Evolutionary conservation across 345 rosid genomes (phyloP), one percentile per base, ranked within the genome.

Genomic region (Murraya koenigii): DNA sequence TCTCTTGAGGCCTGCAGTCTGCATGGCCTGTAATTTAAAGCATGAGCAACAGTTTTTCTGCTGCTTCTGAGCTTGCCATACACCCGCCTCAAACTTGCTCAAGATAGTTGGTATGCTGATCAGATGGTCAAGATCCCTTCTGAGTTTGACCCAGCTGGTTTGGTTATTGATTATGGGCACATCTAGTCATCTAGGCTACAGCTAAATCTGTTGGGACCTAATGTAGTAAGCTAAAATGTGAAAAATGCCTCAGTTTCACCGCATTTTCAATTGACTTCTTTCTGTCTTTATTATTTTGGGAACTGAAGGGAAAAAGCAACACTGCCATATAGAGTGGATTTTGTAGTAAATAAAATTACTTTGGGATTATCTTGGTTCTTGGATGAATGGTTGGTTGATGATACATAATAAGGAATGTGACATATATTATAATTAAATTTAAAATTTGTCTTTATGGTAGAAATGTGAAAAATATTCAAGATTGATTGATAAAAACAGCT

Each of bases 201-300:
- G 39, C 25, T 36, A n/a, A 38, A 20, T 4, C 17, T 9, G 25
- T 33, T 74, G 66, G 55, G 38, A 56, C 73, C 77, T 78, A 55
- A 44, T 20, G 38, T 52, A 56, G 55, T 36, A 70, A 81, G 49
- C 64, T 71, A 69, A 44, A 39, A 20, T 49, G 56, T 58, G 68
- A 62, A 72, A 59, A 8, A 23, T 79, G 10, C 81, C 79, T 82
- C 52, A 36, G 54, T 74, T 80, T 73, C 82, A 69, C 75, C 77
- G 9, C 56, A 41, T 59, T 73, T 75, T n/a, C 47, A 28, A 36
- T 68, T 15, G 60, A 35, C 47, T 69, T 15, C 74, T 23, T 73
- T 75, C 66, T 68, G 76, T 65, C 55, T 76, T 79, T 36, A 63
- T 65, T 77, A 72, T 68, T 49, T 39, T 61, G 9, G 79, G 30